Base-by-base conservation (phyloP, 176 grass and related monocot genomes). In the Eleusine indica region DNA sequence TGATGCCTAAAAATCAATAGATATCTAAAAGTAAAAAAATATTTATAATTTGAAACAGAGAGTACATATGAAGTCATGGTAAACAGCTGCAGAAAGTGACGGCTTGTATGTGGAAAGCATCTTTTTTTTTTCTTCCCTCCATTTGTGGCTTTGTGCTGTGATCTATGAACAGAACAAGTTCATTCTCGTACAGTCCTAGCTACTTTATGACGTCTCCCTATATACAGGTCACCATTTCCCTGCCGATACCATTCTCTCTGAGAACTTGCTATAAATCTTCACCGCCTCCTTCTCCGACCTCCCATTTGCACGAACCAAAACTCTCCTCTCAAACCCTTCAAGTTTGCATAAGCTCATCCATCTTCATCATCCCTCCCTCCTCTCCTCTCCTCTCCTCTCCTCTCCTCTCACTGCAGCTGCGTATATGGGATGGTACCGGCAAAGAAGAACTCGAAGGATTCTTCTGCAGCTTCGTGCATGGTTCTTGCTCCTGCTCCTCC, bases 401-500 rank as follows among this genome's bases (percentile, higher is more conserved):
- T 38, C 19, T 56, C 13, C 17, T 51, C 11, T 74, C 61, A 15
- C 22, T 43, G 16, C 30, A 15, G 15, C 9, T 40, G 40, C 37
- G 10, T 46, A 3, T 47, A 88, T 84, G 87, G 61, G 61, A 47
- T 37, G 16, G 48, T 81, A 12, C n/a, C 68, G 67, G 71, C 78
- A 25, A 35, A 13, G 19, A 37, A 87, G 69, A n/a, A 68, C 65
- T 18, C 21, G 57, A 32, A 66, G 73, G 32, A 37, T 53, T 73
- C 46, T 37, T 39, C 54, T 51, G 9, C 72, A 51, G 82, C 73
- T 70, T 22, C 16, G 32, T 35, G 32, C 57, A 44, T 78, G 80
- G 77, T n/a, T 64, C 44, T 25, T 84, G 30, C 87, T 89, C 2
- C 52, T 81, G 12, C 72, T 97, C 6, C 19, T 91, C 28, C 70